Evolutionary conservation across 331 rosid genomes (phyloP), one percentile per base, ranked within the genome.

Genomic region (Erythrophleum ivorense): DNA sequence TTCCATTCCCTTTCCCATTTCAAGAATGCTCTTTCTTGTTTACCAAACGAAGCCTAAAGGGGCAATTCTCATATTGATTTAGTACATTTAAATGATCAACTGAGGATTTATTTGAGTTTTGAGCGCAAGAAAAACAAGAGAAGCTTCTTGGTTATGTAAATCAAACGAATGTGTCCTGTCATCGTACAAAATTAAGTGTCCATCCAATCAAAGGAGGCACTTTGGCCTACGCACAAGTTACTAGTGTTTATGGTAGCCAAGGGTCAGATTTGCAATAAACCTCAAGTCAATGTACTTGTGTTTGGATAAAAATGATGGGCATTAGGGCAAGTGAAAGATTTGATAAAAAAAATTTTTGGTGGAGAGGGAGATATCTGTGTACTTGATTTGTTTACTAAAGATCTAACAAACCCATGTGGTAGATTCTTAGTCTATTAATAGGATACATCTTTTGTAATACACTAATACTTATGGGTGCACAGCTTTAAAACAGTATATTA

Each of bases 401-500:
- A 84, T 78, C 82, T 84, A 82, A 87, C 93, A 88, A 85, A 11
- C 49, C 81, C 97, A 92, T 94, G 97, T 92, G 97, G 84, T 77
- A 66, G 97, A 91, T 94, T 92, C 97, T 84, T 45, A 34, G 85
- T 64, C 94, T 90, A 90, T 68, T 63, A 50, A 14, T 87, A 84
- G 89, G 90, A 84, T 82, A 76, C 60, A 81, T 85, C 91, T 85
- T 74, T 78, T 55, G 59, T 75, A 83, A 63, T 75, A 81, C 29
- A 24, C 46, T 43, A 3, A 6, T 38, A 6, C 82, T 73, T 49
- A 63, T 80, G 59, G 76, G 79, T 78, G 77, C 24, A 76, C 86
- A 82, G 77, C 89, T 89, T 85, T 84, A 41, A 80, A 66, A 78
- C 62, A 40, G 60, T 60, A 75, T 33, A 13, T 7, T 76, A 49